These are phyloP conservation scores for Russula lepida DNA, from an alignment of 768 basidiomycete genomes.

Conservation along the genomic window DNA sequence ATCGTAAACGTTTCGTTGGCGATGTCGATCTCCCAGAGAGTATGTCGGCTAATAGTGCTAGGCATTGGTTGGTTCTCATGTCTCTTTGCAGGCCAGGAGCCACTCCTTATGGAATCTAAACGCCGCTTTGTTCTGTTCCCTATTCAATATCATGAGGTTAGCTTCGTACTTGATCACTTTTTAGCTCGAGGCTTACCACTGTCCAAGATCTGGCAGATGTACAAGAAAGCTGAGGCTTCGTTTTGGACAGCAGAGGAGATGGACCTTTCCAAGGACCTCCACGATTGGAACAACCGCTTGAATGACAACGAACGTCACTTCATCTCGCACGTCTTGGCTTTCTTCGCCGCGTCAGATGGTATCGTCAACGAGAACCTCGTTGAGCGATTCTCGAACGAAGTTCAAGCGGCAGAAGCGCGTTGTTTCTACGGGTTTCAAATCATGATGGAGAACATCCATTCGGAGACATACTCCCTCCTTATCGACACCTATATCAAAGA, in stretches of 20 bases:
- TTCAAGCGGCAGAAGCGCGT: conserved; percentile 85
- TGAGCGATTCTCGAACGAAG: conserved; percentile 88
- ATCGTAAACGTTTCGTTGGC: conserved; percentile 40
- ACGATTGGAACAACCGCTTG: conserved; percentile 79
- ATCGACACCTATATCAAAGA: conserved; percentile 95
- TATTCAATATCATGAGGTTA: conserved; percentile 84
- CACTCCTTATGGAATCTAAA: conserved; percentile 66
- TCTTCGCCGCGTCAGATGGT: conserved; percentile 93
- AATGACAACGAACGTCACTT: conserved; percentile 82
- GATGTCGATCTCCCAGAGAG: conserved; percentile 46
- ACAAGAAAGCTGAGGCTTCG: conserved; percentile 90
- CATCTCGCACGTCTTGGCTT: conserved; percentile 87
- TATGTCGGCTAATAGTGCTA: conserved; percentile 1
- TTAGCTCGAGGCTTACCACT: not conserved
- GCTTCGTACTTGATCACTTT: conserved; percentile 18
- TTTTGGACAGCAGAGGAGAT: conserved; percentile 95
- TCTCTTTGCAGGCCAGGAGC: conserved; percentile 52
- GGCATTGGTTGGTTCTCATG: not conserved
- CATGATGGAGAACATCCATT: conserved; percentile 98
- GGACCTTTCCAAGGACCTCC: conserved; percentile 76
- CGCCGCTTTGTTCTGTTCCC: conserved; percentile 89
- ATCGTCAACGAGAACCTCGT: conserved; percentile 96
- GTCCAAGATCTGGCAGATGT: conserved; percentile 84
- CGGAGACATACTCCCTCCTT: conserved; percentile 92
- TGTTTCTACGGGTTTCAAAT: conserved; percentile 98